Evolutionary conservation across 2,329 filamentous ascomycete species (phyloP), one percentile per base, ranked within the genome.

Genomic region (Aspergillus terreus): DNA sequence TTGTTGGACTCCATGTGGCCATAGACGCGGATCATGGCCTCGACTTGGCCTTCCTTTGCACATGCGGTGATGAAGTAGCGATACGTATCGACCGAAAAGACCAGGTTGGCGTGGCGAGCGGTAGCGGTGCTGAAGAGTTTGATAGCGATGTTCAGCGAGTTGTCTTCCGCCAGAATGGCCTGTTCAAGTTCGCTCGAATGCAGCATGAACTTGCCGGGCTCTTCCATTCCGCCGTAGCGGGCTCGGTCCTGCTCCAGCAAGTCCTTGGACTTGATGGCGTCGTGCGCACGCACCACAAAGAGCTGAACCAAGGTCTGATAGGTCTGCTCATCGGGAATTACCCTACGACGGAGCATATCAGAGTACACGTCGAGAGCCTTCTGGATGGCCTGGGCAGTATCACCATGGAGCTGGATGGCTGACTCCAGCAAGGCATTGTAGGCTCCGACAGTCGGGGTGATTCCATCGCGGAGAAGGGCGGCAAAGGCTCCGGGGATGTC

Each of bases 301-400:
- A 96, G 78, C 52, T 87, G 84, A 50, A 99, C 88, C 15, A 99
- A 78, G 32, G 91, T 91, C 65, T 90, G 85, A 73, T 95, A 97
- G 0, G 92, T 97, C 51, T 88, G 83, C 49, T 85, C 84, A 68
- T 96, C 87, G 6, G 92, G 92, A 17, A 82, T 76, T 21, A 97
- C 86, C 61, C 86, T 87, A 58, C 92, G 87, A 58, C 87, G 85
- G 61, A 96, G 84, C 94, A 99, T 97, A 68, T 97, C 92, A 14
- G 91, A 87, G 71, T 97, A 99, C 47, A 99, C 88, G 74, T 96
- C 92, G 47, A 97, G 80, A 4, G 90, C 91, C 76, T 95, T 95
- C 55, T 90, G 87, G 12, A 95, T 89, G 47, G 94, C 84, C 73
- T 95, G 88, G 49, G 87, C 87, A 71, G 86, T 88, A 69, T 89